Evolutionary conservation across 257 asterid genomes (phyloP), one percentile per base, ranked within the genome.

Genomic region (Cordia subcordata): DNA sequence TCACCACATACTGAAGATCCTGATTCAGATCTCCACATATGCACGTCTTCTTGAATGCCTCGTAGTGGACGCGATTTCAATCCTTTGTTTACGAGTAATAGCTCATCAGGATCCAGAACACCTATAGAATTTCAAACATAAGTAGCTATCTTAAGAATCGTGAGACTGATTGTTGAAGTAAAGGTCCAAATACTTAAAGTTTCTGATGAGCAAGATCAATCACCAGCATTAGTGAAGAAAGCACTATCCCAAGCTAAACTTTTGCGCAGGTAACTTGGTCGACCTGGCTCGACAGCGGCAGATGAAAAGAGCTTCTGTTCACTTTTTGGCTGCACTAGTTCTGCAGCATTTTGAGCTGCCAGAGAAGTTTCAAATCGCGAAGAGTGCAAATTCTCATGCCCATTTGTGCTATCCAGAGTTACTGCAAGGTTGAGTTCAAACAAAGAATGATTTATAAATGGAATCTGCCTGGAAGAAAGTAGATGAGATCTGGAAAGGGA

Each of bases 191-290:
- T 3, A 8, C 10, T 42, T 42, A 8, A 42, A 42, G 47, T 42
- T 42, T 42, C 15, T 42, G 8, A 42, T 3, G 12, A 40, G 37
- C 32, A 58, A 4, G 57, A 53, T 39, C 10, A 15, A 42, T n/a
- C 22, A 84, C 95, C 95, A 8, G 85, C 78, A 64, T 75, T 68
- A 45, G 75, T 68, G 72, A 68, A 77, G 58, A 88, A 88, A 20
- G 92, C 87, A 51, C 50, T 70, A 57, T 88, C 86, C 96, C 96
- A 88, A 42, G 94, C 94, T 51, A 83, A 63, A 74, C 94, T 88
- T 70, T 65, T 76, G 57, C 94, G 73, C 23, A 75, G 51, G 69
- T 64, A 81, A 76, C 87, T 86, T 22, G 84, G 86, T 47, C 85
- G 68, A 8, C 66, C 63, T 32, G 72, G 60, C 60, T 57, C 57